Conservation (phyloP, 1,284 basidiomycete genomes). For the Cutaneotrichosporon sp. region DNA sequence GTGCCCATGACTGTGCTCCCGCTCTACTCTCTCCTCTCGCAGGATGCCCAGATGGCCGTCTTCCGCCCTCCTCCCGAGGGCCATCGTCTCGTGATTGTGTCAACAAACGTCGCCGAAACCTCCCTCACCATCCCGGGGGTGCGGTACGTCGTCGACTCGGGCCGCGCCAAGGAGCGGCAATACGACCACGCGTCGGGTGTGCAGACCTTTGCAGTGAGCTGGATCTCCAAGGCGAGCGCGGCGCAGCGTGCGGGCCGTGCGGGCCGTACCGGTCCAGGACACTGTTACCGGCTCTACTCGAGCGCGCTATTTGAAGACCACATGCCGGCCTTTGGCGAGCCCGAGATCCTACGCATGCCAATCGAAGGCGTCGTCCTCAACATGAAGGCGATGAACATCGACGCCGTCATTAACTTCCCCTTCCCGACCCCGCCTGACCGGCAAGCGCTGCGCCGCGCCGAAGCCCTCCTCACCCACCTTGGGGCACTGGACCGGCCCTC, state of each 20-base stretch:
- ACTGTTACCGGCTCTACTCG: constrained; percentile 73
- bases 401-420: constrained; percentile 93
- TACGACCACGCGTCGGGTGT: constrained; percentile 65
- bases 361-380: constrained; percentile 96
- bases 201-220: constrained; percentile 69
- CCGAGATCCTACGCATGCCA: constrained; percentile 93
- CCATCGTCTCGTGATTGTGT: constrained; percentile 67
- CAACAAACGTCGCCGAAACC: constrained; percentile 77
- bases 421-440: constrained; percentile 96
- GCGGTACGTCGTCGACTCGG: constrained; percentile 72
- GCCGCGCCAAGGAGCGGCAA: constrained; percentile 74
- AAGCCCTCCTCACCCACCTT: constrained; percentile 74
- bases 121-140: constrained; percentile 75
- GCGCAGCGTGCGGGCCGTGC: constrained; percentile 71
- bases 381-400: constrained; percentile 99
- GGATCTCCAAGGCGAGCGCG: constrained; percentile 74
- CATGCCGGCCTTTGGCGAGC: constrained; percentile 80
- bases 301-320: constrained; percentile 84
- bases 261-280: constrained; percentile 72
- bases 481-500: constrained; percentile 68
- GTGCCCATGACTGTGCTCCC: constrained; percentile 71
- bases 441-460: constrained; percentile 73
- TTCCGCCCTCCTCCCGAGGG: constrained; percentile 66
- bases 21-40: constrained; percentile 69
- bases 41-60: constrained; percentile 71